These are phyloP conservation scores for Taiozyma sp. DNA, from an alignment of 1,139 yeast species.

Conservation along the genomic window DNA sequence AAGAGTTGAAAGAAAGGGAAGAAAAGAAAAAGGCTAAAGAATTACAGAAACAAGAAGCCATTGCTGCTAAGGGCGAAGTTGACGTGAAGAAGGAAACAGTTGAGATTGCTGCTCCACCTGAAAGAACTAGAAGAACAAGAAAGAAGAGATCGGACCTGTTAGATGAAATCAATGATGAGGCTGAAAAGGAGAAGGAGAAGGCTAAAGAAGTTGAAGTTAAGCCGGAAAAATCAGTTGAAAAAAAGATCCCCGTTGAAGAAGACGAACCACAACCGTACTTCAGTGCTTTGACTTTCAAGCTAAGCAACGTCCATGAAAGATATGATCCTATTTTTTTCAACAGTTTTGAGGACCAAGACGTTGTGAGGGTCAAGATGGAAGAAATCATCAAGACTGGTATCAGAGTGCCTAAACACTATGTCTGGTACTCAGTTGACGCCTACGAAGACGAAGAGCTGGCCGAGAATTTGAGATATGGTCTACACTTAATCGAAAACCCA, in stretches of 20 bases:
- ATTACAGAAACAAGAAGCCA: conserved; percentile 21
- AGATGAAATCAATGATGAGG: conserved; percentile 16
- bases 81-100: conserved; percentile 14
- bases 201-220: conserved; percentile 2
- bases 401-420: conserved; percentile 53
- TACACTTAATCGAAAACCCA: conserved; percentile 33
- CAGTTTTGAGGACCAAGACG: conserved; percentile 54
- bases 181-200: conserved; percentile 14
- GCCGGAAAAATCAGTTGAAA: conserved; percentile 2
- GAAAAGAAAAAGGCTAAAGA: conserved; percentile 22
- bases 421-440: conserved; percentile 87
- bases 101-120: conserved; percentile 17
- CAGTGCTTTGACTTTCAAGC: conserved; percentile 59
- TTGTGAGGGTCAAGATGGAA: conserved; percentile 58
- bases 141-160: conserved; percentile 12
- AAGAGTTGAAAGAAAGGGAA: conserved; percentile 24
- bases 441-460: conserved; percentile 53
- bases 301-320: conserved; percentile 59
- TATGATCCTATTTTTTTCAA: conserved; percentile 65
- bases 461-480: conserved; percentile 30
- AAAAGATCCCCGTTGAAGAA: conserved; percentile 12
- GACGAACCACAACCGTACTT: conserved; percentile 39
- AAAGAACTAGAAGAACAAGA: conserved; percentile 18
- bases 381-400: conserved; percentile 54
- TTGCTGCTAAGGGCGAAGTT: background rate